These are phyloP conservation scores for Chlorophyllum brunneum DNA, from an alignment of 768 basidiomycete genomes.

Conservation along the genomic window DNA sequence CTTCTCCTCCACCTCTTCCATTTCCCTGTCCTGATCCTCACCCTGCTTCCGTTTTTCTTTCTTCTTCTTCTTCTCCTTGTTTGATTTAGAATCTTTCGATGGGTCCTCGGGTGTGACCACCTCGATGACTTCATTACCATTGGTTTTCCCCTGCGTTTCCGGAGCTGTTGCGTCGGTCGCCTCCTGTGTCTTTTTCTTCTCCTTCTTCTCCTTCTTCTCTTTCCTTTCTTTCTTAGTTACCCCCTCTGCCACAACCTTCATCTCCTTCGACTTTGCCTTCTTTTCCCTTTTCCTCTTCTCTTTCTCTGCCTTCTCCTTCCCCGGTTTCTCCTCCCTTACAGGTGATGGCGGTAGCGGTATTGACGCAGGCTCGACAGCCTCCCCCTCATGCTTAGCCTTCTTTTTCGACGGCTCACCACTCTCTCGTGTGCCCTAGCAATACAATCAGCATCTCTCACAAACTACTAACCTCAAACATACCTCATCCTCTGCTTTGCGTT, in stretches of 20 bases:
- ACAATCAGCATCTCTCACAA: background rate
- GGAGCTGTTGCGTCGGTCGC: too few relatives aligned
- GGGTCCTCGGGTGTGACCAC: background rate
- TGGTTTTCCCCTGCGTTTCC: constrained; percentile 17
- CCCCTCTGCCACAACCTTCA: constrained; percentile 13
- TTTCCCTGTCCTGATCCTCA: constrained; percentile 13
- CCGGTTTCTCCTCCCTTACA: constrained; percentile 13
- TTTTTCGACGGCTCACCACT: constrained; percentile 24
- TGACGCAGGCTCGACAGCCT: constrained; percentile 13
- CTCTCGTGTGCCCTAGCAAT: background rate
- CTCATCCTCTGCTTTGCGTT: constrained; percentile 30
- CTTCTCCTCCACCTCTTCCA: constrained; percentile 13
- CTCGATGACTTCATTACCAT: background rate
- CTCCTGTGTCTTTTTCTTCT: constrained; percentile 30
- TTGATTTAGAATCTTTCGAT: background rate
- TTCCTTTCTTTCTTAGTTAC: constrained; percentile 17
- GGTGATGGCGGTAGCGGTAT: constrained; percentile 14
- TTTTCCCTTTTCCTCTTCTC: constrained; percentile 20
- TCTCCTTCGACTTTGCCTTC: background rate
- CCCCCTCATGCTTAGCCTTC: constrained; percentile 26
- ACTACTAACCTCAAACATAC: constrained; percentile 14
- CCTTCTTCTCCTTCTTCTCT: constrained; percentile 22
- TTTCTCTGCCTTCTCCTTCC: constrained; percentile 21
- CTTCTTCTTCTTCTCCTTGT: constrained; percentile 17
- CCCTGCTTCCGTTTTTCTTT: constrained; percentile 18